A percentile compares a stretch with the other conserved stretches of the same genome.
Evolutionary conservation across 768 basidiomycete species (phyloP).

Genomic region (Mycena galopus): DNA sequence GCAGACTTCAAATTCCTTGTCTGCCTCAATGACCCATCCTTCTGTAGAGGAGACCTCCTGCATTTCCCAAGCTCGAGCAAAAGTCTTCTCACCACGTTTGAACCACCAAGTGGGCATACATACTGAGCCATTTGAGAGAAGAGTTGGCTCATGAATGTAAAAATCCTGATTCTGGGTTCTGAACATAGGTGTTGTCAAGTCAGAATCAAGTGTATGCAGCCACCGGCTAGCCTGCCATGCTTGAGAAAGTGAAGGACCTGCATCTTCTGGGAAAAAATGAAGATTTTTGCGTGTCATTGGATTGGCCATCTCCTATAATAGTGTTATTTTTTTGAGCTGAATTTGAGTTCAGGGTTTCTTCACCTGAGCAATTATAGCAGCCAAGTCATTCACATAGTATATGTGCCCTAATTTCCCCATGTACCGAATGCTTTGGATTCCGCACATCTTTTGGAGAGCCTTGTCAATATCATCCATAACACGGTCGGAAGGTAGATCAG

Average conservation of each 20-base stretch:
- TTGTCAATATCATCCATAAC: not conserved
- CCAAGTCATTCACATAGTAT: conserved; percentile 38
- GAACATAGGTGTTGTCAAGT: conserved; percentile 33
- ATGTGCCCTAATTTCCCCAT: conserved; percentile 20
- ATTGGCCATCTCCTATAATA: conserved; percentile 38
- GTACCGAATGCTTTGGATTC: not conserved
- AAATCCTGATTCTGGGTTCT: conserved; percentile 26
- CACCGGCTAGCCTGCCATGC: conserved; percentile 36
- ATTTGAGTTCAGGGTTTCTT: no score
- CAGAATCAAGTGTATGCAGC: conserved; percentile 25
- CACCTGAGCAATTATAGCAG: conserved; percentile 34
- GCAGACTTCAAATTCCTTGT: conserved; percentile 12
- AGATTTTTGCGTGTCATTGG: conserved; percentile 31
- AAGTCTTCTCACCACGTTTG: not conserved
- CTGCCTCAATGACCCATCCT: conserved; percentile 30
- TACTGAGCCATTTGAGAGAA: conserved; percentile 4
- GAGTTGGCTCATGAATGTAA: conserved; percentile 34
- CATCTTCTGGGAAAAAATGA: conserved; percentile 38
- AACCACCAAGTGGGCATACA: conserved; percentile 40
- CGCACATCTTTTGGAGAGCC: not conserved
- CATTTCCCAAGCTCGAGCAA: conserved; percentile 17
- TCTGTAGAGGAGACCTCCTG: not conserved
- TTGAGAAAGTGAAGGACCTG: conserved; percentile 19
- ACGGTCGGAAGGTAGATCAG: not conserved
- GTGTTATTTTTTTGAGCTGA: not conserved